A percentile compares a stretch with the other conserved stretches of the same genome.
These are phyloP conservation scores for Corylus americana DNA, from an alignment of 306 rosid species.

Conservation along the genomic window DNA sequence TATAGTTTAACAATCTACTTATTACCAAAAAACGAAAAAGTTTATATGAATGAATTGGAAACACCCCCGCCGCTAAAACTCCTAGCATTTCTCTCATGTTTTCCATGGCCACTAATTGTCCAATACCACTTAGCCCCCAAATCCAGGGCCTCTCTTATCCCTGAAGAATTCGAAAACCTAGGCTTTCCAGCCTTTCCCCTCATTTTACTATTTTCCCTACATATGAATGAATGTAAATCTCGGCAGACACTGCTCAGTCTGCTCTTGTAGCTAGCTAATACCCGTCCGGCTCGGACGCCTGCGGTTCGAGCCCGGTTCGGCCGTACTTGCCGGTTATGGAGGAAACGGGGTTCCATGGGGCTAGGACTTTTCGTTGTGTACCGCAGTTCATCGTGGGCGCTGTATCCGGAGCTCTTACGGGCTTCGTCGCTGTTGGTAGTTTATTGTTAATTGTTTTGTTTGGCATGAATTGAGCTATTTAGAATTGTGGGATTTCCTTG, in stretches of 20 bases:
- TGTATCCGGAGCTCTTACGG: conserved; percentile 42
- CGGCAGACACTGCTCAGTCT: conserved; percentile 2
- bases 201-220: not conserved
- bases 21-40: no score
- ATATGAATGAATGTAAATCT: not conserved
- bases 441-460: not conserved
- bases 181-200: not conserved
- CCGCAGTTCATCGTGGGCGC: conserved; percentile 40
- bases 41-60: not conserved
- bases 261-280: conserved; percentile 8
- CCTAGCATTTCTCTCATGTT: not conserved
- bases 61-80: not conserved
- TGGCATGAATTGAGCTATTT: not conserved
- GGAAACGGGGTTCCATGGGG: conserved; percentile 24
- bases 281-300: conserved; percentile 16
- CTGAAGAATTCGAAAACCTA: not conserved
- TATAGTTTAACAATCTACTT: no score
- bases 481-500: not conserved
- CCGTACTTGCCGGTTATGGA: conserved; percentile 36
- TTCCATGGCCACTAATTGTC: conserved; percentile 6
- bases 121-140: conserved; percentile 1
- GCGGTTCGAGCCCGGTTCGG: not conserved
- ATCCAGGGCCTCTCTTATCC: conserved; percentile 8
- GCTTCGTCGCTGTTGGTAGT: conserved; percentile 47
- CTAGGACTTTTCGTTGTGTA: conserved; percentile 29